phyloP scores from a whole-genome alignment of 192 early-diverging fungal genomes.

The Podila horticola region DNA sequence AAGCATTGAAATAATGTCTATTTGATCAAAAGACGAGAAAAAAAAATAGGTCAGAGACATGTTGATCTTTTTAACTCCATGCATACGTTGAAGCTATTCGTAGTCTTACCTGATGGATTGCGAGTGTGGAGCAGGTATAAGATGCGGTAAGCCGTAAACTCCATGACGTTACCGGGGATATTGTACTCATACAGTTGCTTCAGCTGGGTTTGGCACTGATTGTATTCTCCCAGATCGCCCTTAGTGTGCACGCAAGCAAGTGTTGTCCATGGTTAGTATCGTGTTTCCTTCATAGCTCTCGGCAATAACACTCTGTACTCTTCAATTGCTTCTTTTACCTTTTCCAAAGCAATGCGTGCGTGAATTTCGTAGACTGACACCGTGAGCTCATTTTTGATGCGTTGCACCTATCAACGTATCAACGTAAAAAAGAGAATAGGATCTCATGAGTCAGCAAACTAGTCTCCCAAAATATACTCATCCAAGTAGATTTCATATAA shows the following conservation, averaged over 20 bases:
- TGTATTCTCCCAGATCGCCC: conserved; percentile 97
- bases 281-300: too few relatives aligned
- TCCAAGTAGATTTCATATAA: background rate
- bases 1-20: conserved; percentile 87
- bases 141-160: conserved; percentile 95
- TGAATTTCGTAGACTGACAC: conserved; percentile 95
- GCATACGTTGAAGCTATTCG: background rate
- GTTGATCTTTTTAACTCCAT: background rate
- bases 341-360: conserved; percentile 95
- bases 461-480: background rate
- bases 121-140: conserved; percentile 90
- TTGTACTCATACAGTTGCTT: conserved; percentile 85
- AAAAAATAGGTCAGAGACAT: background rate
- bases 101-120: conserved; percentile 78
- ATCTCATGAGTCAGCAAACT: conserved; percentile 1
- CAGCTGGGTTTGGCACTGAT: conserved; percentile 96
- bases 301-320: too few relatives aligned
- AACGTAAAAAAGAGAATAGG: background rate
- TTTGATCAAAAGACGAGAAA: background rate
- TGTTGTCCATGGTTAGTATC: too few relatives aligned
- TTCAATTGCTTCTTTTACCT: conserved; percentile 54
- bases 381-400: conserved; percentile 93
- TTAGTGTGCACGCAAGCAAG: conserved; percentile 23
- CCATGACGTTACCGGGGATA: conserved; percentile 79
- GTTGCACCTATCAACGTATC: conserved; percentile 74